Base-by-base conservation (phyloP, 257 asterid genomes). In the Rehmannia glutinosa region DNA sequence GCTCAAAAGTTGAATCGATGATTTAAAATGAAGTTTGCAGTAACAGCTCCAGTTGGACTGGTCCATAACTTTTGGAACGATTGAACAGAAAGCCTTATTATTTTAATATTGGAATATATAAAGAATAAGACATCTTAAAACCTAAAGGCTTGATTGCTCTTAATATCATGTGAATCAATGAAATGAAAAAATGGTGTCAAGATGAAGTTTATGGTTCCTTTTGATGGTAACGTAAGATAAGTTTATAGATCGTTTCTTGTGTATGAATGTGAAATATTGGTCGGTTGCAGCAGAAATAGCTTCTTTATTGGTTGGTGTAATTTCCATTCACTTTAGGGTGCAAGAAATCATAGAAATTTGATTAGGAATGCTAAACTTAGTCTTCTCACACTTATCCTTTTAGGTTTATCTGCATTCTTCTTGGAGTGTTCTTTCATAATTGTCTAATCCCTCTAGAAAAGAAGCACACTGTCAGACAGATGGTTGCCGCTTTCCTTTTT, bases 151-250 rank as follows among this genome's bases (percentile, higher is more conserved):
- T 13, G 20, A n/a, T n/a, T 23, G 24, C 19, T 13, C 11, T 13
- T 24, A 24, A 25, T 53, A n/a, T n/a, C 4, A 53, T 25, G 38
- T 53, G 60, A 12, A 25, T 47, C 25, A 2, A 53, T 13, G n/a
- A n/a, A n/a, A 11, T 27, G 4, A 36, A 33, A 36, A 15, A 57
- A 36, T 24, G 50, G 13, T 19, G 30, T 32, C 35, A 64, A 28
- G 19, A 27, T 53, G 11, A n/a, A 21, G 71, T 66, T 4, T 55
- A 8, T n/a, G 62, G 6, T 8, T 57, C 13, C 10, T 2, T 9
- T 56, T 38, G 41, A 27, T 50, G 33, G 52, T 60, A 55, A 61
- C 19, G 62, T 10, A 13, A 61, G 75, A 54, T 7, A 61, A 49
- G 47, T 58, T 58, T 33, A 15, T 52, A 32, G 51, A 57, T 69